phyloP scores from a whole-genome alignment of 352 stramenopile genomes.

The Phytophthora constricta region DNA sequence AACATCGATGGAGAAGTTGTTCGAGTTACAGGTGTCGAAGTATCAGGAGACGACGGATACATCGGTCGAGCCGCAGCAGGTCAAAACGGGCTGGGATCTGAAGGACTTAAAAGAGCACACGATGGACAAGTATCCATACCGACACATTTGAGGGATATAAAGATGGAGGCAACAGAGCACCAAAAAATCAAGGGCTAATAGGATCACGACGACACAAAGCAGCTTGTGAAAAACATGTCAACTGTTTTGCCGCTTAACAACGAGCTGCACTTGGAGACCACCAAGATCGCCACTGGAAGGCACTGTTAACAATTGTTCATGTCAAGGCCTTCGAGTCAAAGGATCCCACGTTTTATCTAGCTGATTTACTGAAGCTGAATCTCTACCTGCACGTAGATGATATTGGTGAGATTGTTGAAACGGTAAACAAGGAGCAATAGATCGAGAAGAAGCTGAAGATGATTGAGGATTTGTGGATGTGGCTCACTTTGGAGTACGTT shows the following conservation, averaged over 20 bases:
- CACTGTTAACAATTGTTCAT: slow-evolving; percentile 82
- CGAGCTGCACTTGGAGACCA: slow-evolving; percentile 94
- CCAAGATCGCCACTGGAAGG: slow-evolving; percentile 95
- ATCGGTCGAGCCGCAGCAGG: slow-evolving; percentile 82
- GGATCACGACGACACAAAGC: slow-evolving; percentile 88
- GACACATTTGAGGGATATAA: slow-evolving; percentile 84
- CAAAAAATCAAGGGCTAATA: slow-evolving; percentile 90
- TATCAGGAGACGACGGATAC: slow-evolving; percentile 92
- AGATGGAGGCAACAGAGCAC: slow-evolving; percentile 81
- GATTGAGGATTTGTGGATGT: slow-evolving; percentile 87
- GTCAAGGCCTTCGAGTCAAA: slow-evolving; percentile 89
- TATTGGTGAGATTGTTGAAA: slow-evolving; percentile 88
- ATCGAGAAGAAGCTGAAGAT: slow-evolving; percentile 92
- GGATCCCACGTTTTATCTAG: slow-evolving; percentile 84
- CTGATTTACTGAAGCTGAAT: slow-evolving; percentile 84
- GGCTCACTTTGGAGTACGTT: slow-evolving; percentile 86
- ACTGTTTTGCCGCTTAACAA: slow-evolving; percentile 92
- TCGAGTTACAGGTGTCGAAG: slow-evolving; percentile 88
- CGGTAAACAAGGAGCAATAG: slow-evolving; percentile 89
- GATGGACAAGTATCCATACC: slow-evolving; percentile 85
- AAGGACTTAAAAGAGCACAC: slow-evolving; percentile 84
- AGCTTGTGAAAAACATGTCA: slow-evolving; percentile 90
- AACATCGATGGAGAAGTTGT: slow-evolving; percentile 85
- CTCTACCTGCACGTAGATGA: slow-evolving; percentile 86
- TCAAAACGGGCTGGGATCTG: slow-evolving; percentile 91